These are phyloP conservation scores for Ettlia oleoabundans DNA, from an alignment of 139 green algal species.

Conservation along the genomic window DNA sequence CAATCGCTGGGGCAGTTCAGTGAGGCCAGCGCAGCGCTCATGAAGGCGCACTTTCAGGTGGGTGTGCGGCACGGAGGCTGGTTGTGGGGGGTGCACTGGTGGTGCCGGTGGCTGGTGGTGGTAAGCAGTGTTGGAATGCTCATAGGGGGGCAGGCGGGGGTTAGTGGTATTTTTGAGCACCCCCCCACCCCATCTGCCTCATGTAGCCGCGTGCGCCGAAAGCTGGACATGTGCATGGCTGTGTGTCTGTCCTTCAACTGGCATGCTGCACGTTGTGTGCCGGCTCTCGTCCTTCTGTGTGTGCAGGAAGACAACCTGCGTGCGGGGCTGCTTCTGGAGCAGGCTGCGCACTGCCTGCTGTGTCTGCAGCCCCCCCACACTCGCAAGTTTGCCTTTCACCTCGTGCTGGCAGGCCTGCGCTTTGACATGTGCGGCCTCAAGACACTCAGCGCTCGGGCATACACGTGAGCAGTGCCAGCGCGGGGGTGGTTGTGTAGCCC, in stretches of 20 bases:
- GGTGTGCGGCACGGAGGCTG: not conserved
- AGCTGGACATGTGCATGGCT: too few species aligned
- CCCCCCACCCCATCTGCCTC: too few species aligned
- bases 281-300: not conserved
- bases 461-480: conserved; percentile 67
- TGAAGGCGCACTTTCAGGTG: conserved; percentile 80
- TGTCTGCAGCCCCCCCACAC: conserved; percentile 42
- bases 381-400: conserved; percentile 88
- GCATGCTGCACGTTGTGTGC: not conserved
- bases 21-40: conserved; percentile 71
- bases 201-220: too few species aligned
- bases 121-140: too few species aligned
- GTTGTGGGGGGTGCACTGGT: too few species aligned
- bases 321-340: conserved; percentile 88
- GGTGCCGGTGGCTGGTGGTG: not conserved
- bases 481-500: not conserved
- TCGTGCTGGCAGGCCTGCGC: conserved; percentile 90
- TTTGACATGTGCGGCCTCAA: conserved; percentile 75
- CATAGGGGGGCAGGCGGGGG: too few species aligned
- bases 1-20: conserved; percentile 31
- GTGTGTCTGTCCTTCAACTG: too few species aligned
- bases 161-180: too few species aligned
- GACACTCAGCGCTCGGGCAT: conserved; percentile 72
- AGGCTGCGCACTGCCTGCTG: conserved; percentile 81
- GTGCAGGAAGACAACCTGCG: conserved; percentile 74